Evolutionary conservation across 2,329 filamentous ascomycete genomes (phyloP), one percentile per base, ranked within the genome.

Genomic region (Coniochaeta pulveracea): DNA sequence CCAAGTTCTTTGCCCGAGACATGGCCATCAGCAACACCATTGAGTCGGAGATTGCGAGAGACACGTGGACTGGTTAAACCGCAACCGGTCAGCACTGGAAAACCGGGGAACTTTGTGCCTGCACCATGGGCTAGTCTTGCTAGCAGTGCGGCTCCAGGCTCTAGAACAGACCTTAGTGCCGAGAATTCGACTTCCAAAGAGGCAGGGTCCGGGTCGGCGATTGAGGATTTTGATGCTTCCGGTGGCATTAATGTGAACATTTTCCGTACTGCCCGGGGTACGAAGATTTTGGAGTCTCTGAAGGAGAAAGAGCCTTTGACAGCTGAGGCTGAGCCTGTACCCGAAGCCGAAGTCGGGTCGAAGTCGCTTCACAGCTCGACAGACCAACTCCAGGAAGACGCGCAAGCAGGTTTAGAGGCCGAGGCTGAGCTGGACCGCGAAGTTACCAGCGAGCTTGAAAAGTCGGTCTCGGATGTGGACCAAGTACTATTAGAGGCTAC

Each of bases 261-360:
- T 14, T 72, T 72, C 35, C 63, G 63, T 37, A 66, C 64, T 2
- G 46, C 43, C 10, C 52, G 55, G 17, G 65, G 61, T 3, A 64
- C 66, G 3, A 59, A 58, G 26, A 54, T 70, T 6, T 34, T 71
- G 18, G 47, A 55, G 30, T 39, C 43, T 14, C 30, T 57, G 33
- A 47, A 49, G 23, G 43, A 45, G 32, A 14, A 21, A 22, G 3
- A 11, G n/a, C 12, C 18, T 10, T 11, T 22, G 18, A 21, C 15
- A 14, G 18, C 18, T 21, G 18, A 31, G 3, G 16, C 28, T n/a
- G 19, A 21, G 28, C 18, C 19, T n/a, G 10, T 4, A 7, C 17
- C 3, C 10, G 11, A 31, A 3, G 11, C 15, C 28, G 16, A 23
- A 23, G 21, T n/a, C 8, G 21, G 19, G 26, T 17, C 28, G 19